Conservation (phyloP, 176 grass and related monocot genomes). For the Stipa capillata region DNA sequence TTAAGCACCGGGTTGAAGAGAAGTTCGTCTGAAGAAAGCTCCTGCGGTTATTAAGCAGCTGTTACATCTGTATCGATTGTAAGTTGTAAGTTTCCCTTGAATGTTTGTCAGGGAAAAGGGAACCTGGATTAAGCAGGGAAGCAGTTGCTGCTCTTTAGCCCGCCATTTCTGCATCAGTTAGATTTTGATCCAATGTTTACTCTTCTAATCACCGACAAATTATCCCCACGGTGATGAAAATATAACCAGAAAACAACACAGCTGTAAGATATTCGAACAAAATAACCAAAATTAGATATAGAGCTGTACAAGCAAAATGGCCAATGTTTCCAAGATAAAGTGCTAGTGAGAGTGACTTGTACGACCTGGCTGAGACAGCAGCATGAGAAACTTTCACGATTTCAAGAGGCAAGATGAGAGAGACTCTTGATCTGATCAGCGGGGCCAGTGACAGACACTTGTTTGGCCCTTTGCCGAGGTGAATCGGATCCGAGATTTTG, state of each 20-base stretch:
- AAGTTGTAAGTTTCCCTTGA: constrained; percentile 22
- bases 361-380: neutral
- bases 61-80: constrained; percentile 9
- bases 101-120: neutral
- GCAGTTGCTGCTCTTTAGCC: neutral
- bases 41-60: neutral
- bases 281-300: neutral
- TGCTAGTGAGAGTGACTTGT: neutral
- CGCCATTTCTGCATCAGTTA: neutral
- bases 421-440: neutral
- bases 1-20: neutral
- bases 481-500: constrained; percentile 24
- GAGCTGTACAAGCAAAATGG: neutral
- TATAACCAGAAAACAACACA: neutral
- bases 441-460: neutral
- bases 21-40: neutral
- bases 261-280: neutral
- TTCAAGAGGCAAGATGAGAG: neutral
- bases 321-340: neutral
- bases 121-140: constrained; percentile 8
- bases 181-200: too few species aligned
- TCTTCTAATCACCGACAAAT: too few species aligned
- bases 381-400: neutral
- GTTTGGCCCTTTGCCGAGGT: neutral
- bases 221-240: too few species aligned